phyloP scores from a whole-genome alignment of 352 stramenopile genomes.

The Globisporangium iwayamae region DNA sequence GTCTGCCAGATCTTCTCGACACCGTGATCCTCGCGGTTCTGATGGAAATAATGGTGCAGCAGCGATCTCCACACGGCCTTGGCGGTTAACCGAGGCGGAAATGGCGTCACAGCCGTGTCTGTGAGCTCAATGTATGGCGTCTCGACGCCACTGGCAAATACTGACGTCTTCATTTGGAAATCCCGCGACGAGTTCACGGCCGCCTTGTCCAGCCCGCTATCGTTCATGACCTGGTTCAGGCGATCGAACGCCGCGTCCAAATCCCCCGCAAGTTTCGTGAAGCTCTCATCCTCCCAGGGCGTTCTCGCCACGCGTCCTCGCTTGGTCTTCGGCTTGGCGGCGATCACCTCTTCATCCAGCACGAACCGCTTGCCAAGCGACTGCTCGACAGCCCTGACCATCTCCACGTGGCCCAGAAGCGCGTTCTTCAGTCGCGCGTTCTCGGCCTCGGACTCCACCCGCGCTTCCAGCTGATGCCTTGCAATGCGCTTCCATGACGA shows the following conservation, averaged over 20 bases:
- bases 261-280: neutral
- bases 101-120: conserved; percentile 2
- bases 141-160: neutral
- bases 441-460: conserved; percentile 4
- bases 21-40: neutral
- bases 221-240: conserved; percentile 5
- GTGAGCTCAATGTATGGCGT: conserved; percentile 9
- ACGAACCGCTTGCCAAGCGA: conserved; percentile 2
- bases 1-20: conserved; percentile 7
- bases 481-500: conserved; percentile 14
- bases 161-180: neutral
- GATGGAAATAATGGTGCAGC: neutral
- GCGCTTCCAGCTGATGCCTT: neutral
- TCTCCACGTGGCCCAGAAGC: neutral
- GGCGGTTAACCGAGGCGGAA: neutral
- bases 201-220: neutral
- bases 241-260: conserved; percentile 3
- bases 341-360: neutral
- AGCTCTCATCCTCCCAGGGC: neutral
- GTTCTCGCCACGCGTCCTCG: neutral
- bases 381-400: conserved; percentile 7
- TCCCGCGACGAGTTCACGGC: neutral
- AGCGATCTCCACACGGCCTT: conserved; percentile 1
- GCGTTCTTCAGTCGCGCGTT: conserved; percentile 8
- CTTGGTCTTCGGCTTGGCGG: neutral